phyloP scores from a whole-genome alignment of 192 early-diverging fungal species.

The Chytriomyces hyalinus region DNA sequence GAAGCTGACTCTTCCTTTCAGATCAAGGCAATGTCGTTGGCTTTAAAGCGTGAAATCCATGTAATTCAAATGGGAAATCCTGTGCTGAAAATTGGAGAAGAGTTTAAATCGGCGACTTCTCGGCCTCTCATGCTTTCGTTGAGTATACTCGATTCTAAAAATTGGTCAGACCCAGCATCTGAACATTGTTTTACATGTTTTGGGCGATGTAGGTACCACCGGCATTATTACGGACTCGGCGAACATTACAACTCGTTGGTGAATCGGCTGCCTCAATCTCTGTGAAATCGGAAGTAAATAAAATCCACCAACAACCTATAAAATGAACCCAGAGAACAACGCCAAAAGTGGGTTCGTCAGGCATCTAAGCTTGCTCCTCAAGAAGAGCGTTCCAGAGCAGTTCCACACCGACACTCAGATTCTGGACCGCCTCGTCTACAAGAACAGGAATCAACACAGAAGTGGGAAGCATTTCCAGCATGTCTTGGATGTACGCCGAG shows the following conservation, averaged over 20 bases:
- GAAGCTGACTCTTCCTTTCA: constrained; percentile 37
- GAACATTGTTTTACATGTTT: neutral
- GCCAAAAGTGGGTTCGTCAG: neutral
- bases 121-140: constrained; percentile 52
- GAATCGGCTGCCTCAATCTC: neutral
- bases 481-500: neutral
- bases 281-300: neutral
- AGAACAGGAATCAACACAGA: neutral
- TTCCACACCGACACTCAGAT: neutral
- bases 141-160: constrained; percentile 52
- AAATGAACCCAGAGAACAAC: neutral
- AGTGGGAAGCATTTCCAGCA: neutral
- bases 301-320: too few species aligned
- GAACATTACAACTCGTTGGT: constrained; percentile 94
- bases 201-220: constrained; percentile 69
- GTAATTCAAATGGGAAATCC: constrained; percentile 85
- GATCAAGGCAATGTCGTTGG: constrained; percentile 80
- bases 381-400: neutral
- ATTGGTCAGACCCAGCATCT: constrained; percentile 1
- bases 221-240: constrained; percentile 89
- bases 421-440: neutral
- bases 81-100: constrained; percentile 80
- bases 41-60: constrained; percentile 77
- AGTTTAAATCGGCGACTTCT: constrained; percentile 63
- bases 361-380: neutral